Base-by-base conservation (phyloP, 306 rosid species). In the Datisca glomerata region DNA sequence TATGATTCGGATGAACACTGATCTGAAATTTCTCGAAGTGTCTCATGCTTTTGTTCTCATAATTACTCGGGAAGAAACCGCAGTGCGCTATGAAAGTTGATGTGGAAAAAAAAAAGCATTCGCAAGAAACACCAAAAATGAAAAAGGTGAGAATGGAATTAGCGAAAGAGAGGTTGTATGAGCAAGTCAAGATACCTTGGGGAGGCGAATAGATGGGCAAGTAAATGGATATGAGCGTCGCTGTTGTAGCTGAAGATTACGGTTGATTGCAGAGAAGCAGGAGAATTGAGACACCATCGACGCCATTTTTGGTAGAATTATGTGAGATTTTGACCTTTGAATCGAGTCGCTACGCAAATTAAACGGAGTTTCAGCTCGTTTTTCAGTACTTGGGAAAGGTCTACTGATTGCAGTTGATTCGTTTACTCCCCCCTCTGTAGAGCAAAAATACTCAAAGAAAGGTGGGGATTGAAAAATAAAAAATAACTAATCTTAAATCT, bases 211-310 rank as follows among this genome's bases (percentile, higher is more conserved):
- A 21, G 68, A 45, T 9, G 69, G 64, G 31, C 53, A 61, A 23
- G 43, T 41, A 35, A 60, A 18, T 16, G 78, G 52, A 16, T 38
- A 38, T 38, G 45, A 18, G 37, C 36, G 45, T 8, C 45, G 57
- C 10, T 57, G 57, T 11, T 53, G 69, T 22, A 68, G 61, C 41
- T 34, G 65, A 18, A 55, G 41, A 38, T 51, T 57, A 23, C 72
- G 72, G 53, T 72, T 62, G 53, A 65, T 44, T 38, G 87, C 61
- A 56, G 75, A 50, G 55, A 74, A 75, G 60, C 74, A 66, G 2
- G 69, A 47, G 11, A 80, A 59, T 49, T 76, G 93, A 24, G 87
- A 71, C 41, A 52, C 51, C 49, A 73, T 41, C 21, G 68, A 25
- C 34, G 72, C 79, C 57, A 52, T 52, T n/a, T 24, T 6, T n/a